Base-by-base conservation (phyloP, 1,139 yeast genomes). In the Zygosaccharomyces sapae region DNA sequence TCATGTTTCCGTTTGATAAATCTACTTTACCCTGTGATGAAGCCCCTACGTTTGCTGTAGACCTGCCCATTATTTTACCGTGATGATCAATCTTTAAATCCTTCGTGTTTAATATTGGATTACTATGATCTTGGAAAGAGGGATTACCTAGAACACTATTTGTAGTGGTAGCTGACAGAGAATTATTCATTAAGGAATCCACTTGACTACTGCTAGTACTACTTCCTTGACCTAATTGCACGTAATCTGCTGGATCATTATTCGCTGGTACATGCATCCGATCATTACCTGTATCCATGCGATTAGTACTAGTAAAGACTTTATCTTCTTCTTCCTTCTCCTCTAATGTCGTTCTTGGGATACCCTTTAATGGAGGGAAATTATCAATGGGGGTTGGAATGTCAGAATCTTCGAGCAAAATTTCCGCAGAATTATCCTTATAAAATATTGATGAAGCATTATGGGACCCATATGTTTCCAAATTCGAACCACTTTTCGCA, bases 131-230 rank as follows among this genome's bases (percentile, higher is more conserved):
- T 45, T 50, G 55, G 37, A 43, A 43, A 30, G 31, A 25, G 31
- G 44, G 44, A 30, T 29, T 36, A n/a, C 45, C 43, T 29, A 43
- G 30, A 18, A 46, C 30, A 12, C 43, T 46, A 29, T 44, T 48
- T 24, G 49, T 50, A 13, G 50, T 44, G 12, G 55, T 47, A 5
- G 62, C 52, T 12, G 59, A 55, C 10, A 54, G 49, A 4, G 61
- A 58, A 31, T 50, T 57, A 3, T 58, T 53, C 52, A 57, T 51
- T n/a, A 61, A 36, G 1, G 62, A 59, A 13, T 56, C 61, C 38
- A 55, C 47, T 10, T 55, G 57, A 31, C 58, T 60, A 43, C 63
- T 61, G 25, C 57, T 53, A 8, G 55, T 50, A 35, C 58, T 56
- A 8, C 58, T 53, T 20, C 55, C 56, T 33, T 50, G 52, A 19